phyloP scores from a whole-genome alignment of 768 basidiomycete genomes.

The Nidularia pulvinata region DNA sequence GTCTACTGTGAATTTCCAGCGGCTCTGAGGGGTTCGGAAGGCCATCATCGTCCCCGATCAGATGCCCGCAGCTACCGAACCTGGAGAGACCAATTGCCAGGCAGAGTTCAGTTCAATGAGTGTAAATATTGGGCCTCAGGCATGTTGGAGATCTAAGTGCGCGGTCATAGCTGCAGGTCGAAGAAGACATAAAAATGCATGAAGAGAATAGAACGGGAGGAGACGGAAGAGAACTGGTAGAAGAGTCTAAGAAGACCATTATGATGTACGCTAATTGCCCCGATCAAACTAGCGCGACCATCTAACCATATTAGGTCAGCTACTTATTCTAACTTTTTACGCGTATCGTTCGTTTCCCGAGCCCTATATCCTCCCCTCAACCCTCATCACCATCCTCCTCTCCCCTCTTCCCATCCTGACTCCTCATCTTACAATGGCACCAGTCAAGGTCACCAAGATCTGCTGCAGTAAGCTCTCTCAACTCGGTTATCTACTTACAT shows the following conservation, averaged over 20 bases:
- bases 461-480: constrained; percentile 69
- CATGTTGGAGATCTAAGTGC: not conserved
- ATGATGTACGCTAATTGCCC: not conserved
- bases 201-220: not conserved
- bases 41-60: not conserved
- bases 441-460: constrained; percentile 72
- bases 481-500: not conserved
- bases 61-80: too few species aligned
- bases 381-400: constrained; percentile 6
- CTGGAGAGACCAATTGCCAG: too few species aligned
- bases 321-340: constrained; percentile 1
- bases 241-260: not conserved
- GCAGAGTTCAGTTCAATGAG: too few species aligned
- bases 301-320: not conserved
- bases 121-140: not conserved
- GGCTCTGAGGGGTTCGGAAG: not conserved
- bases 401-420: constrained; percentile 8
- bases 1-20: too few species aligned
- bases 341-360: constrained; percentile 10
- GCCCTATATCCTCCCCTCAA: constrained; percentile 5
- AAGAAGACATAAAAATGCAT: not conserved
- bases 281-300: not conserved
- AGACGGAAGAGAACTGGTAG: not conserved
- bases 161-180: not conserved
- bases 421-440: constrained; percentile 35